A percentile compares a stretch with the other conserved stretches of the same genome.
These are phyloP conservation scores for Passiflora organensis DNA, from an alignment of 345 rosid species.

Conservation along the genomic window DNA sequence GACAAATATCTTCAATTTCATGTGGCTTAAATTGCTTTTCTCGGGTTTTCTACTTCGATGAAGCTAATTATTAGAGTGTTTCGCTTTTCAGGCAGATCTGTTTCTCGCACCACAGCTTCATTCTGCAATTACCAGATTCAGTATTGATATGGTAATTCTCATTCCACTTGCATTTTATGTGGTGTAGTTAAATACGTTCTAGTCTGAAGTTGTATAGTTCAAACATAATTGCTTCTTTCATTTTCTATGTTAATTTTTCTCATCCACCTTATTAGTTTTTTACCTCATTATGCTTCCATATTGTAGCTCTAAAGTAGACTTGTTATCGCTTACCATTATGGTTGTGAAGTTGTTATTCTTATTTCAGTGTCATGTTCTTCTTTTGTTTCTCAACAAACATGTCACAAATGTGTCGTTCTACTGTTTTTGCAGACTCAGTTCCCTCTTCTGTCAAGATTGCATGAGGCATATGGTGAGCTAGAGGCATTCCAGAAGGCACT, in stretches of 20 bases:
- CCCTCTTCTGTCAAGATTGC: slow-evolving; percentile 52
- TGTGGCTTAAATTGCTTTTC: background rate
- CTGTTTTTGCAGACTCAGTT: slow-evolving; percentile 43
- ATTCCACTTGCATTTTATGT: background rate
- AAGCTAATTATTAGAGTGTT: background rate
- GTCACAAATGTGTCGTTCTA: background rate
- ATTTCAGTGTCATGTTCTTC: no score
- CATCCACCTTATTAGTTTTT: background rate
- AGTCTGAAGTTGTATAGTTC: background rate
- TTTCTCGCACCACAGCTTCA: slow-evolving; percentile 70
- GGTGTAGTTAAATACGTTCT: background rate
- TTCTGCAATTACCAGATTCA: slow-evolving; percentile 45
- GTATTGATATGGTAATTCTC: slow-evolving; percentile 61
- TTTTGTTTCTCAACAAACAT: background rate
- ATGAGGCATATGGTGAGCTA: slow-evolving; percentile 46
- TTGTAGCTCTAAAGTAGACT: no score
- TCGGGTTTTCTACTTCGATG: background rate
- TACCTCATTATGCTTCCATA: no score
- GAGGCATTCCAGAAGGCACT: slow-evolving; percentile 39
- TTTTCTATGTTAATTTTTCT: background rate
- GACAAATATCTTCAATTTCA: no score
- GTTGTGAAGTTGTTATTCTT: no score
- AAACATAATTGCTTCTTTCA: background rate
- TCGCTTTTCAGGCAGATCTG: slow-evolving; percentile 67
- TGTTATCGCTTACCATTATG: no score